phyloP scores from a whole-genome alignment of 129 eudicot species.

The Tagetes erecta region DNA sequence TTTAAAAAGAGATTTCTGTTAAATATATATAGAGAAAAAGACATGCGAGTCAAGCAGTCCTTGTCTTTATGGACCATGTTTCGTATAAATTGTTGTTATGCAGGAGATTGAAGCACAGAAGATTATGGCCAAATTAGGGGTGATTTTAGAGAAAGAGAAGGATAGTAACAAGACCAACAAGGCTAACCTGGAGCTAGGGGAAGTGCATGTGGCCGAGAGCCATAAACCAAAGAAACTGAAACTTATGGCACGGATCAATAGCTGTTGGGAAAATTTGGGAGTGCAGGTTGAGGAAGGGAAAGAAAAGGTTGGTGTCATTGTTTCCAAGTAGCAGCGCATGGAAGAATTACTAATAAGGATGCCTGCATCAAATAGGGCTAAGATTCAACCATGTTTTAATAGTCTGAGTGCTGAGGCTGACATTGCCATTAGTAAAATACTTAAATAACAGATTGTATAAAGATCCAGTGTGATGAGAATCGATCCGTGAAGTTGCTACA shows the following conservation, averaged over 20 bases:
- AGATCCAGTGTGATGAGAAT: constrained; percentile 7
- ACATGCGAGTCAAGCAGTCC: too few species aligned
- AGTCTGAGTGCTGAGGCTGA: constrained; percentile 9
- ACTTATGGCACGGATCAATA: not conserved
- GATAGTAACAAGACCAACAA: not conserved
- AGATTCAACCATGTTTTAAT: constrained; percentile 9
- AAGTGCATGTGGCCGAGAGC: not conserved
- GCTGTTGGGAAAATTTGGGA: not conserved
- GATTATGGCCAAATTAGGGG: not conserved
- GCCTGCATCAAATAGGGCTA: not conserved
- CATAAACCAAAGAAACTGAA: not conserved
- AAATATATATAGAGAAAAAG: too few species aligned
- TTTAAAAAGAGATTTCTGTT: too few species aligned
- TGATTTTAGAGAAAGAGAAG: not conserved
- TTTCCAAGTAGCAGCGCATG: not conserved
- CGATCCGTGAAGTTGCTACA: not conserved
- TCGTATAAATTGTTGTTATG: not conserved
- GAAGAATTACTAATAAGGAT: too few species aligned
- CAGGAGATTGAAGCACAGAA: not conserved
- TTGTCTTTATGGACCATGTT: too few species aligned
- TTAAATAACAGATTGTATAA: not conserved
- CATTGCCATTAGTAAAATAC: not conserved
- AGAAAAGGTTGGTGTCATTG: not conserved
- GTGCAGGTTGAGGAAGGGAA: not conserved
- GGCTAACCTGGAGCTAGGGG: not conserved